Conservation (phyloP, 345 rosid genomes). For the Lumnitzera racemosa region DNA sequence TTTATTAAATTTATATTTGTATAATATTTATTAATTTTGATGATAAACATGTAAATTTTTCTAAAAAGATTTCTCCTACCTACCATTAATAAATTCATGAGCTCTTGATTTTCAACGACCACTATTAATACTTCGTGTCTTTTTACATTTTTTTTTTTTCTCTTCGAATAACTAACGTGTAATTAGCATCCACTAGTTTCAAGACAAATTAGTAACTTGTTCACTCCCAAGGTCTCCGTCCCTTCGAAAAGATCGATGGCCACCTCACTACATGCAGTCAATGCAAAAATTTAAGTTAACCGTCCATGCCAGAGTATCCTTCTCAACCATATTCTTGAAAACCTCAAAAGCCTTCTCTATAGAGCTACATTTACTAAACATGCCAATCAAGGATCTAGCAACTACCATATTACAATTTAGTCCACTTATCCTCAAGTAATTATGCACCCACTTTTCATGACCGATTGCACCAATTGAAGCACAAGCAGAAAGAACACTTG, state of each 20-base stretch:
- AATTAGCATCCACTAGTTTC: too few species aligned
- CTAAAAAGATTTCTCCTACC: too few species aligned
- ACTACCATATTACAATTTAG: slow-evolving; percentile 40
- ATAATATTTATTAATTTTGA: too few species aligned
- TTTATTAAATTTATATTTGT: too few species aligned
- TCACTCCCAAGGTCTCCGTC: slow-evolving; percentile 36
- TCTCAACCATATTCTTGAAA: slow-evolving; percentile 35
- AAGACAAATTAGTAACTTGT: not conserved
- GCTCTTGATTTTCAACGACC: too few species aligned
- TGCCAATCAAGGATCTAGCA: slow-evolving; percentile 50
- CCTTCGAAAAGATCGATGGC: slow-evolving; percentile 37
- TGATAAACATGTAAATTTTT: too few species aligned
- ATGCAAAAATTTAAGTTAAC: slow-evolving; percentile 51
- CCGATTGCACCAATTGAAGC: slow-evolving; percentile 48
- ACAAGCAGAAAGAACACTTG: slow-evolving; percentile 53
- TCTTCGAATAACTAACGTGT: too few species aligned
- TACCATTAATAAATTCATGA: too few species aligned
- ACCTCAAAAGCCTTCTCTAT: slow-evolving; percentile 34
- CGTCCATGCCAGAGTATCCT: slow-evolving; percentile 51
- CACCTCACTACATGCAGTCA: slow-evolving; percentile 37
- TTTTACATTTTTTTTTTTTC: too few species aligned
- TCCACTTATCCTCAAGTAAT: slow-evolving; percentile 36
- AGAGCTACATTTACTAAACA: slow-evolving; percentile 59
- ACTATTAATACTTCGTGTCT: too few species aligned
- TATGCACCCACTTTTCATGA: slow-evolving; percentile 43